These are phyloP conservation scores for Zasmidium citrigriseum DNA, from an alignment of 2,329 filamentous ascomycete genomes.

Conservation along the genomic window DNA sequence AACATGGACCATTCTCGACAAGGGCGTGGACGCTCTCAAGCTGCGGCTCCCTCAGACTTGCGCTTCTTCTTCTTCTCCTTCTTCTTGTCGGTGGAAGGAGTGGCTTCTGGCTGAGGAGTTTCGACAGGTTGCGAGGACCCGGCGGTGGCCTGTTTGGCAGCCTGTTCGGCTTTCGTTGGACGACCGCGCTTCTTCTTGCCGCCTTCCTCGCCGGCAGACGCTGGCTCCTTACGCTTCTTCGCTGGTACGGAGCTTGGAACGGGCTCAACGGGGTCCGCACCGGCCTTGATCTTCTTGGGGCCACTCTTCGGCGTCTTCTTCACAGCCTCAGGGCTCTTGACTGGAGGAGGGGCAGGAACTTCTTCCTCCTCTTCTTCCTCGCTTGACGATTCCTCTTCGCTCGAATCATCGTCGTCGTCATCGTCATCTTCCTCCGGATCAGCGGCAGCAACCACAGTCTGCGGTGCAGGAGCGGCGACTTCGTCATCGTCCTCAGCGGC, in stretches of 20 bases:
- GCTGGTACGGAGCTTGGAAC: conserved; percentile 10
- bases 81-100: conserved; percentile 3
- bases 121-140: too few relatives aligned
- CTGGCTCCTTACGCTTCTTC: conserved; percentile 32
- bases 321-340: conserved; percentile 18
- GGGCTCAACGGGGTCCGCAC: too few relatives aligned
- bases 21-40: too few relatives aligned
- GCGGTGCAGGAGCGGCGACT: conserved; percentile 17
- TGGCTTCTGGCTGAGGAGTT: too few relatives aligned
- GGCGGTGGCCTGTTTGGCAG: too few relatives aligned
- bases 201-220: conserved; percentile 16
- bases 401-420: conserved; percentile 19
- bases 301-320: conserved; percentile 34
- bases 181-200: conserved; percentile 38
- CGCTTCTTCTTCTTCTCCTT: conserved; percentile 12
- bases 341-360: conserved; percentile 36
- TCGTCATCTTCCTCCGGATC: conserved; percentile 19
- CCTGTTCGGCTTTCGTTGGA: too few relatives aligned
- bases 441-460: conserved; percentile 13
- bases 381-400: conserved; percentile 26
- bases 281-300: neutral
- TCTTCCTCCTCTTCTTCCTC: conserved; percentile 32
- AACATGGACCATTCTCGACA: too few relatives aligned
- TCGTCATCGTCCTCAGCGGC: conserved; percentile 32
- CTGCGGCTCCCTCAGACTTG: conserved; percentile 5